These are phyloP conservation scores for Penicillium ochrochloron DNA, from an alignment of 495 filamentous ascomycete species.

Conservation along the genomic window DNA sequence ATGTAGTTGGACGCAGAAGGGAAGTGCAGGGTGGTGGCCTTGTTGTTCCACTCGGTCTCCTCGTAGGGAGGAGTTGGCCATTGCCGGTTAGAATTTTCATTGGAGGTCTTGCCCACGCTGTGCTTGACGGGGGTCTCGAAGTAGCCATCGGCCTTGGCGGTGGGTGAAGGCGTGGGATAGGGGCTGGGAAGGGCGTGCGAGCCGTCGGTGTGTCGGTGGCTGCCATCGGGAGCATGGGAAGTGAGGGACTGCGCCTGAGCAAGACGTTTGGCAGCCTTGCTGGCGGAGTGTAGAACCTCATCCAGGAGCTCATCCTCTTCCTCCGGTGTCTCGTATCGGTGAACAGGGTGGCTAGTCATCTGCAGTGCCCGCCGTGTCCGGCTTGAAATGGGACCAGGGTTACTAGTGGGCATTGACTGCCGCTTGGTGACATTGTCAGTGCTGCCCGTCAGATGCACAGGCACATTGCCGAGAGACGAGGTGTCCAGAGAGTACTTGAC, in stretches of 20 bases:
- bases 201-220: constrained; percentile 59
- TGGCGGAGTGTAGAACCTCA: constrained; percentile 70
- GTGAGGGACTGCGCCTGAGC: constrained; percentile 51
- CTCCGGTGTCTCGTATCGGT: constrained; percentile 90
- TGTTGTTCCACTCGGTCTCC: constrained; percentile 86
- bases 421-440: constrained; percentile 60
- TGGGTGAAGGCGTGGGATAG: constrained; percentile 91
- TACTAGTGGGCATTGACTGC: constrained; percentile 71
- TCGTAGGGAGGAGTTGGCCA: constrained; percentile 97
- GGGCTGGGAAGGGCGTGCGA: constrained; percentile 65
- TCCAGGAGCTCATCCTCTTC: constrained; percentile 96
- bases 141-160: constrained; percentile 76
- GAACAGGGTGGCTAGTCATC: constrained; percentile 69
- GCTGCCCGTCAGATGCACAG: constrained; percentile 43
- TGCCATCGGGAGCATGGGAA: constrained; percentile 43
- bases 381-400: constrained; percentile 72
- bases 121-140: constrained; percentile 66
- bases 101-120: constrained; percentile 61
- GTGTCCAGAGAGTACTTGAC: constrained; percentile 67
- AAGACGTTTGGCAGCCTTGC: constrained; percentile 58
- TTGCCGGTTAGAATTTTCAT: constrained; percentile 63
- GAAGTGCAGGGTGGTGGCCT: constrained; percentile 71
- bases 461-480: constrained; percentile 51
- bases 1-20: constrained; percentile 60
- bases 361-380: constrained; percentile 83